These are phyloP conservation scores for Cladosporium halotolerans DNA, from an alignment of 2,329 filamentous ascomycete genomes.

Conservation along the genomic window DNA sequence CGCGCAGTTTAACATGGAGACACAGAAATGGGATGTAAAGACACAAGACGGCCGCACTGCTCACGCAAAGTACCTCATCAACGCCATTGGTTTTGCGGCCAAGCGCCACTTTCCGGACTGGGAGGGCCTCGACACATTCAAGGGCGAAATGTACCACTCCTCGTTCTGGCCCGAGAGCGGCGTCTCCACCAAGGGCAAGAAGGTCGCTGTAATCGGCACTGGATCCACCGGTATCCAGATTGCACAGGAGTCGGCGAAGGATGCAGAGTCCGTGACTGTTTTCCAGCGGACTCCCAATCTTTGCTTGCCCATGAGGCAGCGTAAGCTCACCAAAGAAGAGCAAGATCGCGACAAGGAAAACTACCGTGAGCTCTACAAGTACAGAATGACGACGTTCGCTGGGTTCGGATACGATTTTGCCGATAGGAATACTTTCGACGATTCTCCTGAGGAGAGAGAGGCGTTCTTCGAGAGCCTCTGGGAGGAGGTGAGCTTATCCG, in stretches of 20 bases:
- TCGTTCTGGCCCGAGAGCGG: constrained; percentile 34
- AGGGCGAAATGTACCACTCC: constrained; percentile 36
- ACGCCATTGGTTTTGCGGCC: constrained; percentile 34
- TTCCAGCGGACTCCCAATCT: constrained; percentile 63
- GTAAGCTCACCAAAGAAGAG: constrained; percentile 43
- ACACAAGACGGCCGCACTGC: constrained; percentile 38
- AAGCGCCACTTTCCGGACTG: constrained; percentile 35
- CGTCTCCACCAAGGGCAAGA: constrained; percentile 32
- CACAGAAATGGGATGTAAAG: constrained; percentile 46
- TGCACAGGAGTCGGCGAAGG: constrained; percentile 28
- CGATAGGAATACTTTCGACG: constrained; percentile 46
- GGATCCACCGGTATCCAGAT: constrained; percentile 39
- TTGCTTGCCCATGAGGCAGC: constrained; percentile 54
- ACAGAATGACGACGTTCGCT: constrained; percentile 35
- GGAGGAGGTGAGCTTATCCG: constrained; percentile 14
- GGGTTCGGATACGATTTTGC: constrained; percentile 52
- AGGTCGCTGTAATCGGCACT: constrained; percentile 38
- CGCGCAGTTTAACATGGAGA: constrained; percentile 45
- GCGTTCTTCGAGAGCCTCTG: constrained; percentile 37
- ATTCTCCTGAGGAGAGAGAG: constrained; percentile 35
- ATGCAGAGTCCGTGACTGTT: constrained; percentile 42
- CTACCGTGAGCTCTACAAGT: constrained; percentile 44
- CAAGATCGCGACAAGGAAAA: constrained; percentile 42
- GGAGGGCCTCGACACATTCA: constrained; percentile 32
- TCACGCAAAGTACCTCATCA: constrained; percentile 31